Evolutionary conservation across 2,329 filamentous ascomycete species (phyloP), one percentile per base, ranked within the genome.

Genomic region (Paraphoma chrysanthemicola): DNA sequence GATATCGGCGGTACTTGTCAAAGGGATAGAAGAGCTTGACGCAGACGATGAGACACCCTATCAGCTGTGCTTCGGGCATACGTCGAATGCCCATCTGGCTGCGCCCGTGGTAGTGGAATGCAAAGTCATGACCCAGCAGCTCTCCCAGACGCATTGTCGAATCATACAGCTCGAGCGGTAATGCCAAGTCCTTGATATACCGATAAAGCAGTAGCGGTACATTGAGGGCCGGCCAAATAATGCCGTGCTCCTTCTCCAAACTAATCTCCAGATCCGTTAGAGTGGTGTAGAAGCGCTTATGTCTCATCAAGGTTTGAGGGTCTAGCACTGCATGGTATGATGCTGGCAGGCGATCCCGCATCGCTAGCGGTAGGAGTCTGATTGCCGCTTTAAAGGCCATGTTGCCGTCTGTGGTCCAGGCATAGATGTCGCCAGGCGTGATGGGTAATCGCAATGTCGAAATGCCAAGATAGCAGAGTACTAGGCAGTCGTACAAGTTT

Each of bases 1-100:
- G 84, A 63, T 81, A 79, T 42, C 88, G 80, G 50, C 80, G 74
- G 11, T 82, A 68, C 18, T 80, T 79, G 67, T 92, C 87, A 44
- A 97, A 86, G 0, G 94, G 92, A 66, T 92, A 93, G 17, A 90
- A 81, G 2, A 97, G 75, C 67, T 97, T 97, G 3, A 90, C 87
- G 4, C 90, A 87, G 12, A 96, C 82, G 2, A 97, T 80, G 3
- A 97, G 75, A 3, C 92, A 79, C 4, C 88, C 83, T 53, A 92
- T 81, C 1, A 97, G 78, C 43, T 90, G 85, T 6, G 91, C 80
- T 69, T 98, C 95, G 0, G 95, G 81, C 77, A 56, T 81, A 77
- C 57, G 78, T 77, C 50, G 60, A 54, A 69, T 51, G 12, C 71
- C 60, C 4, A 70, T 57, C 58, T 48, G 63, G 10, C 59, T 65